Evolutionary conservation across 164 flowering plant genomes (phyloP).

Genomic region (Vitis labrusca): DNA sequence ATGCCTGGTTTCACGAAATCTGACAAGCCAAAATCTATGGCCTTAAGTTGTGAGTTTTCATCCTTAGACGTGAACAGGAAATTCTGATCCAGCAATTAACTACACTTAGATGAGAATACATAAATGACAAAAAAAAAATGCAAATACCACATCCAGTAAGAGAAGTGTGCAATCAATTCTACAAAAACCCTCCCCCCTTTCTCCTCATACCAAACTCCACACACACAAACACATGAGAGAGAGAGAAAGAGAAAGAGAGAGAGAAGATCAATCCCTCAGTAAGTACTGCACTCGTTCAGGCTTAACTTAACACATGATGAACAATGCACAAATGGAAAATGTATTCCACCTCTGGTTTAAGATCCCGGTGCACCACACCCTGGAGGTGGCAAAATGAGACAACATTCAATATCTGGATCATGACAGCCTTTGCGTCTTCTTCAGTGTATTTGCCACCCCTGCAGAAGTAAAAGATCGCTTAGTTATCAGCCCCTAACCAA

Average conservation of each 20-base stretch:
- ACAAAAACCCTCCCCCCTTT: neutral
- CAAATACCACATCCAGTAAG: neutral
- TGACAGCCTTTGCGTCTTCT: constrained; percentile 58
- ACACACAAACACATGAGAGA: too few species aligned
- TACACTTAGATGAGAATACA: constrained; percentile 21
- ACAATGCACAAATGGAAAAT: neutral
- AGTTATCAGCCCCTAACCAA: neutral
- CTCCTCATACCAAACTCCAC: too few species aligned
- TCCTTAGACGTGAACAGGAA: constrained; percentile 62
- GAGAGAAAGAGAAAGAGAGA: too few species aligned
- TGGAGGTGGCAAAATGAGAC: constrained; percentile 80
- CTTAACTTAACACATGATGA: neutral
- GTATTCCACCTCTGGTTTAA: constrained; percentile 66
- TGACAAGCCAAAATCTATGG: constrained; percentile 77
- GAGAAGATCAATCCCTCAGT: too few species aligned
- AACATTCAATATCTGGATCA: constrained; percentile 61
- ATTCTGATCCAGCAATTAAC: constrained; percentile 47
- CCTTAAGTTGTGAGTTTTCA: constrained; percentile 59
- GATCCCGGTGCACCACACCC: constrained; percentile 79
- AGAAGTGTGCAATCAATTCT: neutral
- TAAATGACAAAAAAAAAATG: neutral
- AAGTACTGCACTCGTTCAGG: too few species aligned
- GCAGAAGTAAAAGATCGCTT: constrained; percentile 11
- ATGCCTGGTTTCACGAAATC: constrained; percentile 78
- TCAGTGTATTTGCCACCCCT: constrained; percentile 78